These are phyloP conservation scores for Alternaria sp. DNA, from an alignment of 2,329 filamentous ascomycete genomes.

Conservation along the genomic window DNA sequence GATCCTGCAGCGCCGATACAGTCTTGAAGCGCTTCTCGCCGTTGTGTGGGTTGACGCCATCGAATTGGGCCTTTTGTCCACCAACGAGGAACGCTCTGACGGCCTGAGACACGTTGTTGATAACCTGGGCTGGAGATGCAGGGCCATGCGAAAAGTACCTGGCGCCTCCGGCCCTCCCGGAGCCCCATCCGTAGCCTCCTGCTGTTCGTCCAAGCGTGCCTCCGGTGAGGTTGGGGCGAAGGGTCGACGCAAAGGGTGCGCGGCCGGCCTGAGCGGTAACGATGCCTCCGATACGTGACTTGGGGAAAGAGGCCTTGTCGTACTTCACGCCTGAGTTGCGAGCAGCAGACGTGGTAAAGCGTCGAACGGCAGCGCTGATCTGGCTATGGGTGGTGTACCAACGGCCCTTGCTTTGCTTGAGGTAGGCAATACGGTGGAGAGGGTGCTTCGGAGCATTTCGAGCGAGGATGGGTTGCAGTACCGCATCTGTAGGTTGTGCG, in stretches of 20 bases:
- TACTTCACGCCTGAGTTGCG: conserved; percentile 54
- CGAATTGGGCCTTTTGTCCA: conserved; percentile 86
- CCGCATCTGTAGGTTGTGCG: conserved; percentile 54
- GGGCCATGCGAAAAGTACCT: conserved; percentile 92
- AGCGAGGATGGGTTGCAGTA: conserved; percentile 68
- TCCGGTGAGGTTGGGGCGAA: conserved; percentile 91
- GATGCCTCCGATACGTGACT: conserved; percentile 64
- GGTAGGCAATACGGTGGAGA: conserved; percentile 67
- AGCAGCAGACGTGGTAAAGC: conserved; percentile 61
- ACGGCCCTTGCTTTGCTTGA: conserved; percentile 71
- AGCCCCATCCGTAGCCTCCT: conserved; percentile 84
- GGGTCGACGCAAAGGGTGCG: conserved; percentile 85
- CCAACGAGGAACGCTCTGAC: conserved; percentile 93
- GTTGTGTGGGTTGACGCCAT: conserved; percentile 72
- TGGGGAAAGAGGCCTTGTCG: conserved; percentile 63
- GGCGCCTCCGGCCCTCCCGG: conserved; percentile 73
- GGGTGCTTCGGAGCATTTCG: conserved; percentile 67
- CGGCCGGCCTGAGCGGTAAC: conserved; percentile 73
- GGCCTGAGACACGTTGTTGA: conserved; percentile 94
- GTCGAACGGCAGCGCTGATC: conserved; percentile 56
- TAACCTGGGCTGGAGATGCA: conserved; percentile 84
- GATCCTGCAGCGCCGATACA: conserved; percentile 78
- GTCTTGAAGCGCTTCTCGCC: conserved; percentile 83
- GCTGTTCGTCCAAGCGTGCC: conserved; percentile 84
- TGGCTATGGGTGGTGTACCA: conserved; percentile 68